Base-by-base conservation (phyloP, 2,329 filamentous ascomycete genomes). In the Albifimbria verrucaria region DNA sequence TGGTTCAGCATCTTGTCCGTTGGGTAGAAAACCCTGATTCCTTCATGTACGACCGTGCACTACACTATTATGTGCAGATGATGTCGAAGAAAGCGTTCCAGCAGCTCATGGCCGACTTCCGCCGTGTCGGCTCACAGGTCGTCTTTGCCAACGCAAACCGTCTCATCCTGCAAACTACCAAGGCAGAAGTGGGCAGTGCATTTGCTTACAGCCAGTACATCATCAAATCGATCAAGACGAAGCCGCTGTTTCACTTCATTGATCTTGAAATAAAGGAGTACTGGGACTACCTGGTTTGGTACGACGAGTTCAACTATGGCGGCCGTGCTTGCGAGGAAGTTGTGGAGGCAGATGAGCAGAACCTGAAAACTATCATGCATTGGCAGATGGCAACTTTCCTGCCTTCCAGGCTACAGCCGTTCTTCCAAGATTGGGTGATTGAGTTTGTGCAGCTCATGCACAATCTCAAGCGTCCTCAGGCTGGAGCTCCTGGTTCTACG, bases 221-320 rank as follows among this genome's bases (percentile, higher is more conserved):
- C 57, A 81, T 99, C 64, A 97, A 97, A 75, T 96, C 92, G 0
- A 97, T 99, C 74, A 93, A 96, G 71, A 86, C 86, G 52, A 97
- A 97, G 65, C 92, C 94, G 0, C 81, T 97, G 0, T 99, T 99
- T 73, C 90, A 97, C 70, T 99, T 99, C 67, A 86, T 99, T 57
- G 94, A 99, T 63, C 79, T 99, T 3, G 90, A 97, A 62, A 94
- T 99, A 70, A 96, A 93, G 61, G 94, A 99, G 68, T 99, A 97
- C 71, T 99, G 94, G 94, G 94, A 99, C 69, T 97, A 97, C 64
- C 84, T 99, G 0, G 86, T 97, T 4, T 99, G 94, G 94, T 97
- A 97, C 61, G 94, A 99, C 62, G 91, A 97, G 71, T 97, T 93
- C 78, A 99, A 99, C 76, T 97, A 97, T 64, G 95, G 94, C 52